Base-by-base conservation (phyloP, 176 grass and related monocot species). In the Dactylis glomerata region DNA sequence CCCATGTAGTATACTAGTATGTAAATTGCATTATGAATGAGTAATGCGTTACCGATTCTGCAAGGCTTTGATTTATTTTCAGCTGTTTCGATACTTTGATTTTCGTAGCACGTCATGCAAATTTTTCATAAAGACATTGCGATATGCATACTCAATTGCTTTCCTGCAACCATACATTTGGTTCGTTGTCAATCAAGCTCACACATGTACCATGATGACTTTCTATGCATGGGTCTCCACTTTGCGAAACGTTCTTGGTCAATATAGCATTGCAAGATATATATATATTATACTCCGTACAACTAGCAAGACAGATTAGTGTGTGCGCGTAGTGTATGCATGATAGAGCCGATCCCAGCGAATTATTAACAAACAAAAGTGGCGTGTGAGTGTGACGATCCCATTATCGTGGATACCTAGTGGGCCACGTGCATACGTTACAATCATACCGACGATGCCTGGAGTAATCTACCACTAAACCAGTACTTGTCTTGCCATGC, bases 391-490 rank as follows among this genome's bases (percentile, higher is more conserved):
- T 11, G n/a, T 24, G 61, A 36, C 63, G 68, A 58, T 62, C 74
- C 33, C 24, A 34, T 51, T 74, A 10, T 74, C 75, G 32, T 79
- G 74, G 75, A 12, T 32, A 65, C 32, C 44, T 56, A 46, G 87
- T 79, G 82, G 76, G 87, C 57, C 87, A 80, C 15, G 67, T 84
- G 87, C 42, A 73, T 72, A 34, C 15, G 45, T 67, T 34, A 23
- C 12, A 44, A 73, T 80, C 81, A 88, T 80, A 44, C 33, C 5
- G n/a, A n/a, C 65, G 27, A 31, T 63, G 13, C 26, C 4, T 62
- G 26, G 26, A 15, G 0, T 16, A 27, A 71, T 72, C 38, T 44
- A 42, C 22, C 3, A 64, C 7, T 9, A 13, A 3, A 5, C 27
- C 8, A 45, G n/a, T 26, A 44, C 49, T 77, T 42, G 54, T 40